phyloP scores from a whole-genome alignment of 31 red algal species.

The Odonthalia washingtoniensis region DNA sequence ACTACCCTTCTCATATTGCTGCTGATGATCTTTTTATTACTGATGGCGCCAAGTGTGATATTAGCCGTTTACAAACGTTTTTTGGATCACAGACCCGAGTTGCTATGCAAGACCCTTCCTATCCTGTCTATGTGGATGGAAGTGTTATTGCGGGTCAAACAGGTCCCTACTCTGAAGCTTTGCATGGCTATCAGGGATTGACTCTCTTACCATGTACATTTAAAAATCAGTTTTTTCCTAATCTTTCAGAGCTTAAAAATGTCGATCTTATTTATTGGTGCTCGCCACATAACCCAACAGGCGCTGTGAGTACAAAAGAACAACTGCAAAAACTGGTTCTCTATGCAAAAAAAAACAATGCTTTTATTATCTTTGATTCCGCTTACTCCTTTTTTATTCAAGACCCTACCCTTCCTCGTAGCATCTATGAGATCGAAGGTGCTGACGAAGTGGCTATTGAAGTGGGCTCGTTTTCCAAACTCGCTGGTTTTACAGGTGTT shows the following conservation, averaged over 20 bases:
- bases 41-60: conserved; percentile 99
- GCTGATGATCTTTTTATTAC: conserved; percentile 95
- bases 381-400: conserved; percentile 97
- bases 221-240: conserved; percentile 94
- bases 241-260: conserved; percentile 62
- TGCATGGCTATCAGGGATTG: conserved; percentile 78
- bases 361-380: conserved; percentile 96
- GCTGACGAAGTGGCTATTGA: conserved; percentile 88
- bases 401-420: conserved; percentile 69
- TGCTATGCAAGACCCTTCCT: conserved; percentile 96
- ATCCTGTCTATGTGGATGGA: conserved; percentile 99
- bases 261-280: conserved; percentile 99
- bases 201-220: conserved; percentile 89
- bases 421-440: conserved; percentile 94
- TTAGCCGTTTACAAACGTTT: conserved; percentile 84
- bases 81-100: conserved; percentile 78
- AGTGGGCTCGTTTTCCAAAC: conserved; percentile 95
- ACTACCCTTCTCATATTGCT: conserved; percentile 70
- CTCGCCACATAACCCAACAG: conserved; percentile 98
- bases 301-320: conserved; percentile 84
- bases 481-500: conserved; percentile 99
- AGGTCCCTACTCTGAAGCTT: conserved; percentile 44
- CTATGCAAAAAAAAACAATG: conserved; percentile 92
- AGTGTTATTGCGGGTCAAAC: conserved; percentile 95
- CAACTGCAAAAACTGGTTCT: conserved; percentile 85